Evolutionary conservation across 768 basidiomycete genomes (phyloP).

Genomic region (Amanita pallidorosea): DNA sequence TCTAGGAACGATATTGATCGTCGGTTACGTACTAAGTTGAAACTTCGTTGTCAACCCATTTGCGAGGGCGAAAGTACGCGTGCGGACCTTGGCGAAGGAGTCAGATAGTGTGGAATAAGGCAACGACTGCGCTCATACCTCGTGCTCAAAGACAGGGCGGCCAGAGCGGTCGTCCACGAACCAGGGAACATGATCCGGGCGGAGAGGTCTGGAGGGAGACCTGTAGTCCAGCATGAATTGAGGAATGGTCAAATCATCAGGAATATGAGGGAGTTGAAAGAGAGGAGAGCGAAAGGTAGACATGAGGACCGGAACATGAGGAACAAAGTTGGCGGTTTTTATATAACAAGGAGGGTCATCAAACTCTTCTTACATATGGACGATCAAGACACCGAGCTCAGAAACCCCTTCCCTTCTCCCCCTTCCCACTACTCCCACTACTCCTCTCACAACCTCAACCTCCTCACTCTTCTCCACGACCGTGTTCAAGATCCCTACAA

Average conservation of each 20-base stretch:
- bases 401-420: conserved; percentile 85
- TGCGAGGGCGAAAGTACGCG: conserved; percentile 40
- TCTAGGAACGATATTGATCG: neutral
- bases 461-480: conserved; percentile 53
- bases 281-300: conserved; percentile 4
- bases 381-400: conserved; percentile 66
- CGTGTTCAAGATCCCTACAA: conserved; percentile 33
- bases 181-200: conserved; percentile 38
- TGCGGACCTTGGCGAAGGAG: conserved; percentile 15
- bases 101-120: neutral
- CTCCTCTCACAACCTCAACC: conserved; percentile 59
- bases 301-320: neutral
- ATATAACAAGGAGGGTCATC: neutral
- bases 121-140: conserved; percentile 24
- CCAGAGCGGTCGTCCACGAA: conserved; percentile 50
- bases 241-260: conserved; percentile 52
- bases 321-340: neutral
- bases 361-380: conserved; percentile 28
- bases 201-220: conserved; percentile 31
- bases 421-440: conserved; percentile 78
- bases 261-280: conserved; percentile 30
- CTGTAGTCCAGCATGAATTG: conserved; percentile 50
- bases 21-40: conserved; percentile 29
- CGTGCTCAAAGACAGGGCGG: conserved; percentile 27
- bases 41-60: conserved; percentile 40